phyloP scores from a whole-genome alignment of 2,329 filamentous ascomycete genomes.

The Xylariaceae sp. region DNA sequence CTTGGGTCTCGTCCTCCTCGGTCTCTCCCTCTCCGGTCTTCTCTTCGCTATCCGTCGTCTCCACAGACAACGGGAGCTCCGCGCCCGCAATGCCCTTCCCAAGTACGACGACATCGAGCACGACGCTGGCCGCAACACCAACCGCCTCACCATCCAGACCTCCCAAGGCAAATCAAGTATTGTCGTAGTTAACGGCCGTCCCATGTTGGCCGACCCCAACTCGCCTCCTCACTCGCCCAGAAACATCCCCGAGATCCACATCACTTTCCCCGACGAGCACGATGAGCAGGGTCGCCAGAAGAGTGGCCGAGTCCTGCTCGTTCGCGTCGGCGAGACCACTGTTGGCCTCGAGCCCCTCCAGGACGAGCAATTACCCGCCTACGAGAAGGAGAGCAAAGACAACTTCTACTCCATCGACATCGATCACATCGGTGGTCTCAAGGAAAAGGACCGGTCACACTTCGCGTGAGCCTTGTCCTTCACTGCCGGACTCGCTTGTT shows the following conservation, averaged over 20 bases:
- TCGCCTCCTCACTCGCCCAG: slow-evolving; percentile 75
- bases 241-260: slow-evolving; percentile 90
- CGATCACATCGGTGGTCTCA: slow-evolving; percentile 87
- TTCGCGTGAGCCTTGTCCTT: slow-evolving; percentile 23
- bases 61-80: slow-evolving; percentile 43
- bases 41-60: slow-evolving; percentile 72
- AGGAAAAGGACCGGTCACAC: slow-evolving; percentile 68
- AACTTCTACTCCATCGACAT: slow-evolving; percentile 94
- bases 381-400: slow-evolving; percentile 73
- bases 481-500: not conserved
- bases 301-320: slow-evolving; percentile 85
- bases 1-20: slow-evolving; percentile 71
- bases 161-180: slow-evolving; percentile 61
- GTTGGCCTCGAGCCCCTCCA: slow-evolving; percentile 87
- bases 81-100: slow-evolving; percentile 59
- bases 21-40: slow-evolving; percentile 61
- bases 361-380: slow-evolving; percentile 77
- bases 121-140: slow-evolving; percentile 48
- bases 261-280: slow-evolving; percentile 95
- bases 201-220: slow-evolving; percentile 70
- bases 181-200: slow-evolving; percentile 68
- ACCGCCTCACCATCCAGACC: slow-evolving; percentile 56
- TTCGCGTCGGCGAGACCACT: slow-evolving; percentile 81
- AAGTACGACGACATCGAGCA: slow-evolving; percentile 61
- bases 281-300: slow-evolving; percentile 77